A percentile compares a stretch with the other conserved stretches of the same genome.
These are phyloP conservation scores for Tulasnella sp. DNA, from an alignment of 768 basidiomycete genomes.

Conservation along the genomic window DNA sequence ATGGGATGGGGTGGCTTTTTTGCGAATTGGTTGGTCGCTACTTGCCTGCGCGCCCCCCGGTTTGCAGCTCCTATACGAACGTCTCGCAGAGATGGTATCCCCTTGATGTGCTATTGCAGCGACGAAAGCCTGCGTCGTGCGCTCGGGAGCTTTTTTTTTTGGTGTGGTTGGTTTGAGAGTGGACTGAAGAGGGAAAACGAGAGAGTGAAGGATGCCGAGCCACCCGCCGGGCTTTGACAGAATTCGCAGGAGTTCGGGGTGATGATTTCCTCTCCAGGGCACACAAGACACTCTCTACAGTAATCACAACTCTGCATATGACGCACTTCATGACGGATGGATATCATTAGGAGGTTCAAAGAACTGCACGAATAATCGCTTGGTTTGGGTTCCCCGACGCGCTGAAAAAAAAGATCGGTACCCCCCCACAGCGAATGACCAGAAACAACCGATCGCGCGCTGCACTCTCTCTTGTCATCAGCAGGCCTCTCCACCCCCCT, in stretches of 20 bases:
- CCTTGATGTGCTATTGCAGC: no score
- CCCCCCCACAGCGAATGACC: background rate
- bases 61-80: background rate
- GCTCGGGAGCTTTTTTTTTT: background rate
- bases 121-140: constrained; percentile 8
- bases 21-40: background rate
- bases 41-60: background rate
- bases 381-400: background rate
- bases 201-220: background rate
- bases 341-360: background rate
- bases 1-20: background rate
- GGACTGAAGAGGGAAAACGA: background rate
- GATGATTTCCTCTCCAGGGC: background rate
- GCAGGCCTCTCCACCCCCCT: no score
- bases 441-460: background rate
- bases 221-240: background rate
- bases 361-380: background rate
- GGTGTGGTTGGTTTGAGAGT: constrained; percentile 8
- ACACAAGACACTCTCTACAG: no score
- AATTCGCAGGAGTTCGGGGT: background rate
- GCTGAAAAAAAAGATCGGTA: background rate
- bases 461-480: background rate
- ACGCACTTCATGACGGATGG: background rate
- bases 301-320: background rate
- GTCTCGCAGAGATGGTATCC: background rate